A percentile compares a stretch with the other conserved stretches of the same genome.
Conservation (phyloP, 2,329 filamentous ascomycete genomes). For the Stachybotrys echinatus region DNA sequence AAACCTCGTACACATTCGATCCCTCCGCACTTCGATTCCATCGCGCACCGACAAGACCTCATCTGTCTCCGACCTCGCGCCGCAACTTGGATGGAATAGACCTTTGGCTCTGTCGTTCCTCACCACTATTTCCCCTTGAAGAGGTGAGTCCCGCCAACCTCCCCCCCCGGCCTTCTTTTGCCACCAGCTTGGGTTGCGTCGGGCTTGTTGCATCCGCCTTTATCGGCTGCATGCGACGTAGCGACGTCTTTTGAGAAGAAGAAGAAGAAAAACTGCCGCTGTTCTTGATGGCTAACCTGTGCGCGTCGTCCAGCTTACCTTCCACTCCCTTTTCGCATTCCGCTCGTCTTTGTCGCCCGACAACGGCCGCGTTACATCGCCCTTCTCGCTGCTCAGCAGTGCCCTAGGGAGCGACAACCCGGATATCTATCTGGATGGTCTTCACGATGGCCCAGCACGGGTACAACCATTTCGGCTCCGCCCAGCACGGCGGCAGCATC, state of each 20-base stretch:
- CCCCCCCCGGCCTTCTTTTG: not conserved
- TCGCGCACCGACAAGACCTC: not conserved
- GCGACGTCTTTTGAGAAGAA: not conserved
- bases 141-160: not conserved
- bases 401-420: not conserved
- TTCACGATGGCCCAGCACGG: conserved; percentile 48
- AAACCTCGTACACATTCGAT: not conserved
- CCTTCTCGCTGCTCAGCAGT: not conserved
- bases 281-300: not conserved
- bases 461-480: conserved; percentile 51
- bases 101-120: not conserved
- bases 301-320: not conserved
- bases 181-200: not conserved
- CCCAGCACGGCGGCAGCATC: conserved; percentile 55
- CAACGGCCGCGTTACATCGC: not conserved
- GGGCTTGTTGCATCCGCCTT: not conserved
- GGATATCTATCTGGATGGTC: not conserved
- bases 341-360: not conserved
- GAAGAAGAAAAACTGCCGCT: not conserved
- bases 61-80: not conserved
- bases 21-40: not conserved
- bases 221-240: not conserved
- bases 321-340: not conserved
- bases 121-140: not conserved
- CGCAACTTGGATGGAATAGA: not conserved